These are phyloP conservation scores for Acidiella bohemica DNA, from an alignment of 495 filamentous ascomycete species.

Conservation along the genomic window DNA sequence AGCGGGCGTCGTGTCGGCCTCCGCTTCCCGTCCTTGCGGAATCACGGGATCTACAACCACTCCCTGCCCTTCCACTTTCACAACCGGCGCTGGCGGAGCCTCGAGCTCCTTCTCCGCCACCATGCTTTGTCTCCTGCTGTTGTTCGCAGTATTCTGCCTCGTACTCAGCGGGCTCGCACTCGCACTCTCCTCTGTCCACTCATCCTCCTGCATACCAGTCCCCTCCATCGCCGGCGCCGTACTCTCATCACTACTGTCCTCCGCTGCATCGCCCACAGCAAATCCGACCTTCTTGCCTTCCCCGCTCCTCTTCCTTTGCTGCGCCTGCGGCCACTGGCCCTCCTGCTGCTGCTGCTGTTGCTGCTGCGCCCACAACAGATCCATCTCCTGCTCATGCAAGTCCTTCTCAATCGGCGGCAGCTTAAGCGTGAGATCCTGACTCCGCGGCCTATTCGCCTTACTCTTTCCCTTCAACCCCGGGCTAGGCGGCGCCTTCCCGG, in stretches of 20 bases:
- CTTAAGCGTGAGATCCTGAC: slow-evolving; percentile 1
- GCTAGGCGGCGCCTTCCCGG: neutral
- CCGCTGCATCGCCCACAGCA: slow-evolving; percentile 22
- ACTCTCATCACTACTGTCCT: slow-evolving; percentile 14
- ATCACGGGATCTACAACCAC: neutral
- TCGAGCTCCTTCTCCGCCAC: slow-evolving; percentile 6
- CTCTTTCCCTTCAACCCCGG: slow-evolving; percentile 9
- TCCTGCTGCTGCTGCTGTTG: slow-evolving; percentile 2
- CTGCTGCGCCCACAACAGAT: slow-evolving; percentile 7
- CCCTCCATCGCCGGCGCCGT: slow-evolving; percentile 9
- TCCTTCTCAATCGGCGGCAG: slow-evolving; percentile 15
- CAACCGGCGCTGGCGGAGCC: neutral
- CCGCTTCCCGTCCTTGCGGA: neutral
- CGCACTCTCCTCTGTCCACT: slow-evolving; percentile 32
- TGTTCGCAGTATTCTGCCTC: slow-evolving; percentile 29
- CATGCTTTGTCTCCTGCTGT: slow-evolving; percentile 22
- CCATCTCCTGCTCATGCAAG: slow-evolving; percentile 20
- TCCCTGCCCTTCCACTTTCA: neutral
- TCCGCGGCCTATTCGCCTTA: slow-evolving; percentile 12
- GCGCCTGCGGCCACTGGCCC: too few species aligned
- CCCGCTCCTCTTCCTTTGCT: too few species aligned
- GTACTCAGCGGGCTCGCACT: slow-evolving; percentile 33
- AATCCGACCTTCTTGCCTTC: slow-evolving; percentile 23
- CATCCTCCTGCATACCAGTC: slow-evolving; percentile 23
- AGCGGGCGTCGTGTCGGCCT: slow-evolving; percentile 11